Evolutionary conservation across 306 rosid species (phyloP).

Genomic region (Fragaria vesca): DNA sequence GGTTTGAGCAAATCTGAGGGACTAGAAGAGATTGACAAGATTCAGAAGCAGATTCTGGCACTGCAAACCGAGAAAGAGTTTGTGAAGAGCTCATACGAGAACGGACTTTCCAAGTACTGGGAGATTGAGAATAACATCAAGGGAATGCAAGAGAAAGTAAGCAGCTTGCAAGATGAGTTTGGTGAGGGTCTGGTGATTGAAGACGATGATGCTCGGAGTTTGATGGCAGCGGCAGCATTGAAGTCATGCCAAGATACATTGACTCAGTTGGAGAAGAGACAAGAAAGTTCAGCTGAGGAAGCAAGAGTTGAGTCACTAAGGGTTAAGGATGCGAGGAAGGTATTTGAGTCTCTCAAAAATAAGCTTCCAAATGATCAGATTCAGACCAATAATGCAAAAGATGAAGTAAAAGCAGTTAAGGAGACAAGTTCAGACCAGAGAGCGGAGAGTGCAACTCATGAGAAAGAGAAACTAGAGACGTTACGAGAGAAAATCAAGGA

Average conservation of each 20-base stretch:
- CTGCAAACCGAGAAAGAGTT: slow-evolving; percentile 93
- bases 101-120: slow-evolving; percentile 57
- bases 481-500: slow-evolving; percentile 50
- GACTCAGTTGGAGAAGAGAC: slow-evolving; percentile 55
- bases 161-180: slow-evolving; percentile 72
- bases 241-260: slow-evolving; percentile 76
- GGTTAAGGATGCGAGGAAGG: slow-evolving; percentile 50
- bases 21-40: slow-evolving; percentile 63
- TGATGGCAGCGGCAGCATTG: slow-evolving; percentile 87
- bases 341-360: slow-evolving; percentile 52
- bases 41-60: slow-evolving; percentile 74
- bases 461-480: slow-evolving; percentile 45
- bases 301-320: slow-evolving; percentile 55
- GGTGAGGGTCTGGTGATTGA: slow-evolving; percentile 80
- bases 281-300: slow-evolving; percentile 58
- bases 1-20: slow-evolving; percentile 78
- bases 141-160: slow-evolving; percentile 66
- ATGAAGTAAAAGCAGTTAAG: slow-evolving; percentile 18
- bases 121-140: slow-evolving; percentile 71
- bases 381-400: slow-evolving; percentile 19
- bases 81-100: slow-evolving; percentile 74
- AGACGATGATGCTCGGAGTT: slow-evolving; percentile 76
- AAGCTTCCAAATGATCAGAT: slow-evolving; percentile 35
- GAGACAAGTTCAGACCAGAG: slow-evolving; percentile 31
- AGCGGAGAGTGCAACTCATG: slow-evolving; percentile 20